Conservation (phyloP, 83 land plant genomes). For the Picea abies region DNA sequence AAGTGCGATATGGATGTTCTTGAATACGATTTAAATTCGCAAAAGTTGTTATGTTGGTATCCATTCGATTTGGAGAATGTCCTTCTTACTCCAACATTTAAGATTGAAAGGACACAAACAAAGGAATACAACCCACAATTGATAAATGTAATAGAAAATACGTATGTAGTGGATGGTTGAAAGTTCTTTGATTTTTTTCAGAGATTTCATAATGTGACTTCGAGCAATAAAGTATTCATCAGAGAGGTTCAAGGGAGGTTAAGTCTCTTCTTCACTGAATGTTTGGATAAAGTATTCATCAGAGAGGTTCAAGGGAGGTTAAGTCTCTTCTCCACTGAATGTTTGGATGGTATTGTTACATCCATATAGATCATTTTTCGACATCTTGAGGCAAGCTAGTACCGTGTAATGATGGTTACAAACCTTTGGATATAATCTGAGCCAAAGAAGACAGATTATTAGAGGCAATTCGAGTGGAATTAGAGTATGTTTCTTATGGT, state of each 20-base stretch:
- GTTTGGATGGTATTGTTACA: constrained; percentile 2
- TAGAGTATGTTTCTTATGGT: constrained; percentile 16
- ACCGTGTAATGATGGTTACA: constrained; percentile 39
- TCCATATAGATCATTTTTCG: constrained; percentile 28
- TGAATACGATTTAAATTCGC: no score
- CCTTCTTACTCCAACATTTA: no score
- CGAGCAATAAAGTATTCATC: constrained; percentile 14
- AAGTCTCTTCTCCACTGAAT: constrained; percentile 21
- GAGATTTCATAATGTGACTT: constrained; percentile 31
- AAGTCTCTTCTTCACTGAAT: no score
- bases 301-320: constrained; percentile 20
- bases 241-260: no score
- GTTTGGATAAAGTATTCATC: constrained; percentile 9
- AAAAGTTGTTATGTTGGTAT: no score
- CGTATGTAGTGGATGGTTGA: no score
- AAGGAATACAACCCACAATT: no score
- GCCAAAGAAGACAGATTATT: constrained; percentile 37
- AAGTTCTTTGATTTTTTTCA: no score
- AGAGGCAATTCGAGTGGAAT: constrained; percentile 2
- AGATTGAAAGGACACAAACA: no score
- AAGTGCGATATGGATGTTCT: no score
- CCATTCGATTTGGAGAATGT: no score
- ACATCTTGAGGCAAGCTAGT: constrained; percentile 50
- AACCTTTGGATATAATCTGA: constrained; percentile 47
- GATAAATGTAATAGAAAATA: no score